Base-by-base conservation (phyloP, 2,329 filamentous ascomycete genomes). In the Botrytis fragariae region DNA sequence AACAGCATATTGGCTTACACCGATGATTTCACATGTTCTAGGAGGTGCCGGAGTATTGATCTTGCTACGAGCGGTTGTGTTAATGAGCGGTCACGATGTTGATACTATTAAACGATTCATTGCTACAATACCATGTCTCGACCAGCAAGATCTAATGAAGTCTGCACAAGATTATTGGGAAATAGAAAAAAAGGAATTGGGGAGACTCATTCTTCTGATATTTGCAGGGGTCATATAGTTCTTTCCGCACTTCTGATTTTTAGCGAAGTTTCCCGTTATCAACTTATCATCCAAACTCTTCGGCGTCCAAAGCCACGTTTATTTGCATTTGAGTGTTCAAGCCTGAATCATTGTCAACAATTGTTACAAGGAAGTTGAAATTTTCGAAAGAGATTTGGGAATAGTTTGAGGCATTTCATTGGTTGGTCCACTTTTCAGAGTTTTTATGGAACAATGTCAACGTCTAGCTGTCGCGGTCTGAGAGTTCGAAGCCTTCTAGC, bases 21-120 rank as follows among this genome's bases (percentile, higher is more conserved):
- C 72, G 3, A 64, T 63, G 5, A 63, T 73, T 22, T 71, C 72
- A 20, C 14, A 42, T 7, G 48, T 71, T 3, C 22, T 71, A 12
- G 48, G 42, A 69, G 71, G 71, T 29, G 45, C 72, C 12, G 65
- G 65, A 32, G 69, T 73, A 51, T 57, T 73, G 59, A 61, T 70
- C 10, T 61, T 73, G 20, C 45, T 73, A 44, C 35, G 65, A 32
- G 67, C 67, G 22, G 67, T 73, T n/a, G 68, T 37, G 25, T 54
- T 61, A 22, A 73, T 73, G 48, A 59, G 72, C 57, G 72, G 59
- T 2, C 60, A 73, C 42, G 60, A 73, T 60, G 59, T 71, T 16
- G 63, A 42, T 12, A 64, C 60, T 6, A 54, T 71, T 20, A 57
- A 60, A 63, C 18, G 37, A 35, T 39, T 71, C 16, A 59, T 73